Percentiles rank a stretch among this genome's conserved stretches.
Conservation (phyloP, 352 stramenopile species). For the Phytophthora hybrid region DNA sequence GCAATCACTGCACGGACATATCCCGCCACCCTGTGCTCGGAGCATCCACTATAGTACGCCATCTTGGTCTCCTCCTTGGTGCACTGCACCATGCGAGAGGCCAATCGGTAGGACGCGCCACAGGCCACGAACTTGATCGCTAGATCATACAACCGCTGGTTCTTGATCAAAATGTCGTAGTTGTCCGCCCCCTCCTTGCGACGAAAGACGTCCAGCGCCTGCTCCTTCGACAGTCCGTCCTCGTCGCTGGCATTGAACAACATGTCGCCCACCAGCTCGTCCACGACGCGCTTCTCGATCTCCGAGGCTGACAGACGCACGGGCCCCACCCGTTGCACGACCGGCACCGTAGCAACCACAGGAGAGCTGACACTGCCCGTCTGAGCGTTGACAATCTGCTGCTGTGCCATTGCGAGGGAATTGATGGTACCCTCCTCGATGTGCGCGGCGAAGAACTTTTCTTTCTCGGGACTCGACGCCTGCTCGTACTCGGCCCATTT, state of each 20-base stretch:
- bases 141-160: slow-evolving; percentile 70
- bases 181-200: slow-evolving; percentile 45
- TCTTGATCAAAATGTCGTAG: slow-evolving; percentile 71
- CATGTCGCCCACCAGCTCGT: slow-evolving; percentile 59
- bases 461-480: slow-evolving; percentile 59
- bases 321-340: slow-evolving; percentile 35
- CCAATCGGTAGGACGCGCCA: slow-evolving; percentile 64
- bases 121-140: slow-evolving; percentile 72
- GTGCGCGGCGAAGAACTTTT: slow-evolving; percentile 57
- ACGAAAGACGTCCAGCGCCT: slow-evolving; percentile 62
- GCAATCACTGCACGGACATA: slow-evolving; percentile 64
- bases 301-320: slow-evolving; percentile 62
- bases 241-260: slow-evolving; percentile 63
- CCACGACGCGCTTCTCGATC: slow-evolving; percentile 66
- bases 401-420: slow-evolving; percentile 37
- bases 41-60: slow-evolving; percentile 56
- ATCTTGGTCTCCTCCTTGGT: slow-evolving; percentile 69
- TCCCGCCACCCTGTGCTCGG: slow-evolving; percentile 54
- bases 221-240: slow-evolving; percentile 43
- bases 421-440: slow-evolving; percentile 47
- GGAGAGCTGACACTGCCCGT: background rate
- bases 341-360: background rate
- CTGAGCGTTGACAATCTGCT: slow-evolving; percentile 34
- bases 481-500: slow-evolving; percentile 74
- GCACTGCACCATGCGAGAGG: slow-evolving; percentile 63